phyloP scores from a whole-genome alignment of 345 rosid genomes.

The Orychophragmus violaceus region DNA sequence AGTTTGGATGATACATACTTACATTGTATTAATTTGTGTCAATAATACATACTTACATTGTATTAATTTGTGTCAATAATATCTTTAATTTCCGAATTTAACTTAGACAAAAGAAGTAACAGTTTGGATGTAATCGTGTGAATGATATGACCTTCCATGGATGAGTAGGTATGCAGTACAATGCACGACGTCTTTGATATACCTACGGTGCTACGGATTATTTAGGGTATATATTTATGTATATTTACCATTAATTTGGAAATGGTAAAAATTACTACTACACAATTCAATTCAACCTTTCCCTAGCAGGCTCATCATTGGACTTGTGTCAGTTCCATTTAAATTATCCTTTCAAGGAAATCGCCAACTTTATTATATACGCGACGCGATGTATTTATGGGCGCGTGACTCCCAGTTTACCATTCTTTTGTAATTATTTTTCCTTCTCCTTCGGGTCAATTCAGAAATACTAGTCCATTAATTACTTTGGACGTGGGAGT shows the following conservation, averaged over 20 bases:
- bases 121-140: not conserved
- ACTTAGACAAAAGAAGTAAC: not conserved
- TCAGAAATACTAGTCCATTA: not conserved
- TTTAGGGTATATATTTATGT: not conserved
- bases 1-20: too few relatives aligned
- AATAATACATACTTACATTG: not conserved
- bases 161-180: not conserved
- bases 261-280: not conserved
- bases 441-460: not conserved
- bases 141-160: not conserved
- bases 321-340: constrained; percentile 16
- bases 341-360: too few relatives aligned
- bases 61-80: not conserved
- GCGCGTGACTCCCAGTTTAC: constrained; percentile 12
- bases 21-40: too few relatives aligned
- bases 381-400: not conserved
- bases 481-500: not conserved
- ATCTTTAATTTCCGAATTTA: not conserved
- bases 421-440: too few relatives aligned
- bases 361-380: too few relatives aligned
- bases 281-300: not conserved
- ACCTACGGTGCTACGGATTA: not conserved
- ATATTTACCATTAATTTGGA: not conserved
- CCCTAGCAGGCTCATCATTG: constrained; percentile 20
- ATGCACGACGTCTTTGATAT: not conserved